A percentile compares a stretch with the other conserved stretches of the same genome.
Conservation (phyloP, 1,284 basidiomycete genomes). For the Cutaneotrichosporon cyanovorans region DNA sequence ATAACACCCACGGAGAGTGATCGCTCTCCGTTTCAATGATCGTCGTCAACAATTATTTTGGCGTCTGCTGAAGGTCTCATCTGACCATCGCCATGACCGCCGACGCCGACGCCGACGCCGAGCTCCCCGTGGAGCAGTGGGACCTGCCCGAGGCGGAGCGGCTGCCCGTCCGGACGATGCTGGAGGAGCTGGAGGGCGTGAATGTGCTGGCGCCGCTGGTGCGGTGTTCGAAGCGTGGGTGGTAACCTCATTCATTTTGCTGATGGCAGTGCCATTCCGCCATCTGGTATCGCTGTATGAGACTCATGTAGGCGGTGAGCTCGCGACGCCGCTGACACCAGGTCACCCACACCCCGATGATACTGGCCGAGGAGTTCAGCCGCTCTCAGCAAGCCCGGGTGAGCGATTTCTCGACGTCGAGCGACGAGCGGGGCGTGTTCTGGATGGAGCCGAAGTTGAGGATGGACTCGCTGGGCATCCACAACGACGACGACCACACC, state of each 20-base stretch:
- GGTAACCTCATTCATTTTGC: neutral
- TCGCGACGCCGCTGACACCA: constrained; percentile 1
- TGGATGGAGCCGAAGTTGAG: constrained; percentile 35
- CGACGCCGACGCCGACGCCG: too few species aligned
- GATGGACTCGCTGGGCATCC: neutral
- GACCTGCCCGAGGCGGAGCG: constrained; percentile 34
- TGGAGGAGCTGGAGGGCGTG: constrained; percentile 45
- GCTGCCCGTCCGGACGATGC: constrained; percentile 47
- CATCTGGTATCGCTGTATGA: constrained; percentile 53
- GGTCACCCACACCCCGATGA: constrained; percentile 58
- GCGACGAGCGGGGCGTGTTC: constrained; percentile 52
- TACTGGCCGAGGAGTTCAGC: constrained; percentile 53
- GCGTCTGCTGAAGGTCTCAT: too few species aligned
- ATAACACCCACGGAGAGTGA: too few species aligned
- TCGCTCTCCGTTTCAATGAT: too few species aligned
- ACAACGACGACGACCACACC: neutral
- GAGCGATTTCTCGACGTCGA: constrained; percentile 52
- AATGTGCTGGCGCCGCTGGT: constrained; percentile 54
- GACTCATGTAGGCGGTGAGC: constrained; percentile 41
- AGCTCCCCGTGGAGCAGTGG: constrained; percentile 5
- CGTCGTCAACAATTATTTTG: too few species aligned
- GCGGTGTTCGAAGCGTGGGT: constrained; percentile 52
- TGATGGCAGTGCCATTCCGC: constrained; percentile 50
- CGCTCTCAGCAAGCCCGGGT: constrained; percentile 51
- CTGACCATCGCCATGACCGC: too few species aligned